These are phyloP conservation scores for Fragilariopsis cylindrus DNA, from an alignment of 108 stramenopile genomes.

Conservation along the genomic window DNA sequence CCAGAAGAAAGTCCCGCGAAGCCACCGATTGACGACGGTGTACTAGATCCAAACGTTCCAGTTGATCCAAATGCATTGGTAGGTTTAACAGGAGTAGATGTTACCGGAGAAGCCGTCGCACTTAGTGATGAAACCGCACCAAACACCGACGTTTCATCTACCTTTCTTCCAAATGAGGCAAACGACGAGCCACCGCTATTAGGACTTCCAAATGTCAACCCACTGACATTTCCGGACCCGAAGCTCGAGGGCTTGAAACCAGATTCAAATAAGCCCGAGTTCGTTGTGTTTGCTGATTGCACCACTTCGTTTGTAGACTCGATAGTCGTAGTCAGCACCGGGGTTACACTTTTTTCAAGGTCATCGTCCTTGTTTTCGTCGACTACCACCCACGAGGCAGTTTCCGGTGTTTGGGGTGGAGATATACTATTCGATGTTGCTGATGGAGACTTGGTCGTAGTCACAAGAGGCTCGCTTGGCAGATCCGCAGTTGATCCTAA, in stretches of 20 bases:
- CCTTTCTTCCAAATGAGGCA: constrained; percentile 1
- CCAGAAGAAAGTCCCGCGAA: constrained; percentile 26
- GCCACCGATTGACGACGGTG: constrained; percentile 22
- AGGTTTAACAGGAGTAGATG: not conserved
- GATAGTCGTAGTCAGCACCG: not conserved
- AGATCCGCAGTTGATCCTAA: constrained; percentile 7
- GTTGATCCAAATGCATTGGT: constrained; percentile 15
- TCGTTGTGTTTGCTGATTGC: too few relatives aligned
- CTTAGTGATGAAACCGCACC: constrained; percentile 45
- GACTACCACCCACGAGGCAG: constrained; percentile 9
- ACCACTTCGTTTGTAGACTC: not conserved
- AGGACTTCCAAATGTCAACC: constrained; percentile 16
- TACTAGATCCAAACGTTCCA: constrained; percentile 29
- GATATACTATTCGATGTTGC: not conserved
- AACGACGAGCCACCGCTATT: constrained; percentile 9
- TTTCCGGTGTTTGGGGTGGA: not conserved
- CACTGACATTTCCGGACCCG: constrained; percentile 10
- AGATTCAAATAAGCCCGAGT: not conserved
- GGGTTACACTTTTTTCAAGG: not conserved
- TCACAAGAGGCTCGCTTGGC: constrained; percentile 6
- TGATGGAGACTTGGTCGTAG: constrained; percentile 4
- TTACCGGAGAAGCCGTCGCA: constrained; percentile 12
- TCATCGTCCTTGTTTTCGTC: constrained; percentile 3
- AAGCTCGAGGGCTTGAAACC: not conserved
- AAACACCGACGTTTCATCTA: constrained; percentile 21